Evolutionary conservation across 2,329 filamentous ascomycete species (phyloP).

Genomic region (Neonectria neomacrospora): DNA sequence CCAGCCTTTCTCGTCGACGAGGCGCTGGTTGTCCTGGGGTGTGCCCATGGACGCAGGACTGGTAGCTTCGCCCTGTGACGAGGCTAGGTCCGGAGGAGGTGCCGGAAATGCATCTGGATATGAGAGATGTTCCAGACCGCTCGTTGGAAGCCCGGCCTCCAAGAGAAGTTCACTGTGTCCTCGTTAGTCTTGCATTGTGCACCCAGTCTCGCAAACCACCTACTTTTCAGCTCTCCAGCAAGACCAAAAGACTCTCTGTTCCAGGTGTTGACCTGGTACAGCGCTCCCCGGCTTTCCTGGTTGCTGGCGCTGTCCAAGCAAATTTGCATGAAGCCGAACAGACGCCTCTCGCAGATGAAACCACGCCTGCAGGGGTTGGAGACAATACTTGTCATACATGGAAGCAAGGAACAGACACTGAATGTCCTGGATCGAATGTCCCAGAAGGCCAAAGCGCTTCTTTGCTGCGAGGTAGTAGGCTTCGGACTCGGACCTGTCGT

Average conservation of each 20-base stretch:
- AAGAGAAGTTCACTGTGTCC: constrained; percentile 18
- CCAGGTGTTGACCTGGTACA: constrained; percentile 12
- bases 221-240: constrained; percentile 29
- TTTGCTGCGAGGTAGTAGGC: constrained; percentile 23
- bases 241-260: constrained; percentile 28
- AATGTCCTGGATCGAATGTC: constrained; percentile 21
- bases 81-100: constrained; percentile 15
- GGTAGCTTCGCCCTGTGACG: neutral
- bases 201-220: neutral
- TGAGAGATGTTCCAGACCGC: constrained; percentile 16
- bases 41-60: neutral
- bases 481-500: constrained; percentile 12
- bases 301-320: constrained; percentile 22
- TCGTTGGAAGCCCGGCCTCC: constrained; percentile 19
- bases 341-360: constrained; percentile 25
- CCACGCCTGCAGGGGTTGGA: constrained; percentile 25
- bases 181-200: neutral
- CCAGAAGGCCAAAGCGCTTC: constrained; percentile 25
- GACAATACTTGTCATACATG: constrained; percentile 26
- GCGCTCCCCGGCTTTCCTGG: neutral
- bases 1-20: constrained; percentile 27
- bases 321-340: constrained; percentile 14
- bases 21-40: constrained; percentile 14
- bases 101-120: constrained; percentile 25
- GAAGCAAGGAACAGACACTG: constrained; percentile 26